A percentile compares a stretch with the other conserved stretches of the same genome.
phyloP scores from a whole-genome alignment of 1,139 yeast genomes.

The Meyerozyma sp. region DNA sequence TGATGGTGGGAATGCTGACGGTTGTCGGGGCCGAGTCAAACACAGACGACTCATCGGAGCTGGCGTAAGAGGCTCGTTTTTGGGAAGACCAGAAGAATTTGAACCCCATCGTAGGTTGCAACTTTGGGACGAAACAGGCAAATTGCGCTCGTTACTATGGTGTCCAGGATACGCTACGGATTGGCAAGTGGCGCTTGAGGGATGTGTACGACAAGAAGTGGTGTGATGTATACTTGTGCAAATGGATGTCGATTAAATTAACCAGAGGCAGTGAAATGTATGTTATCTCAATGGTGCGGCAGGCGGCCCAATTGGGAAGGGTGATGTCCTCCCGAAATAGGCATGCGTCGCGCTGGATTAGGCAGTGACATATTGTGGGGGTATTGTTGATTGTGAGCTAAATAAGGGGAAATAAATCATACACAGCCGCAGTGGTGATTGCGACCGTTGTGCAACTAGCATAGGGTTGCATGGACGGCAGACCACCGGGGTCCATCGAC shows the following conservation, averaged over 20 bases:
- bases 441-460: not conserved
- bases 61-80: not conserved
- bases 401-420: not conserved
- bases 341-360: not conserved
- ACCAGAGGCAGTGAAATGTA: not conserved
- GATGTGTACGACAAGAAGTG: not conserved
- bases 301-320: not conserved
- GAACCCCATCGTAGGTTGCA: not conserved
- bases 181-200: not conserved
- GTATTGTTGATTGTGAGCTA: not conserved
- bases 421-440: not conserved
- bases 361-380: not conserved
- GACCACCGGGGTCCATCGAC: not conserved
- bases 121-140: not conserved
- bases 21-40: slow-evolving; percentile 6
- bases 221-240: not conserved
- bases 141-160: not conserved
- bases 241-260: not conserved
- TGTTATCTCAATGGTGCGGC: not conserved
- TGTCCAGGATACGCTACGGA: not conserved
- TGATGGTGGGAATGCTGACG: not conserved
- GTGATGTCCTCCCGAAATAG: not conserved
- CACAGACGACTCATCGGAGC: slow-evolving; percentile 8
- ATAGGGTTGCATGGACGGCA: not conserved
- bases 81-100: not conserved